Conservation (phyloP, 1,284 basidiomycete genomes). For the Acaromyces ingoldii region DNA sequence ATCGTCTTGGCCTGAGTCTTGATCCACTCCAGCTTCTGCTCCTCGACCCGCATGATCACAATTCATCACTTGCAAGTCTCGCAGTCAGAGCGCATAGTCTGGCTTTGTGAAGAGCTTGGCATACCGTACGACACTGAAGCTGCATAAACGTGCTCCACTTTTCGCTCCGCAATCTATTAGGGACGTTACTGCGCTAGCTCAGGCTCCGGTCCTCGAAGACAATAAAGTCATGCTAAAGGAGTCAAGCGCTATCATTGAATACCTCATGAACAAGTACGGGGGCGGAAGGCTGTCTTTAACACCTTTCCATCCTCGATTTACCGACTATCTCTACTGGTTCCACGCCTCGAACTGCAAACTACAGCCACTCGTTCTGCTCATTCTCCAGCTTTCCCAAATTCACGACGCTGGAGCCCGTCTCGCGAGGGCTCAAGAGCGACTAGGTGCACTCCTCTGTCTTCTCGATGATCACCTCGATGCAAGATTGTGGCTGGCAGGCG, state of each 20-base stretch:
- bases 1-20: too few species aligned
- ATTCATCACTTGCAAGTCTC: slow-evolving; percentile 3
- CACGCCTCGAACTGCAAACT: neutral
- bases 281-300: neutral
- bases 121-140: neutral
- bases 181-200: neutral
- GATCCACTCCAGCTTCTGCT: too few species aligned
- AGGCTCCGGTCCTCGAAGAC: slow-evolving; percentile 4
- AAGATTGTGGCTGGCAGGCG: neutral
- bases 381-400: neutral
- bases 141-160: slow-evolving; percentile 5
- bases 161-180: slow-evolving; percentile 1
- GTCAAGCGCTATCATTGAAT: neutral
- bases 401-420: too few species aligned
- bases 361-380: neutral
- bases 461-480: neutral
- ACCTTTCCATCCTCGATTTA: neutral
- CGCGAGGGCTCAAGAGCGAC: neutral
- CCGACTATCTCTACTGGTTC: slow-evolving; percentile 2
- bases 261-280: slow-evolving; percentile 3
- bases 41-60: too few species aligned
- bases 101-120: slow-evolving; percentile 4
- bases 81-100: slow-evolving; percentile 6
- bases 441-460: neutral
- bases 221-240: neutral